These are phyloP conservation scores for Erodium chrysanthum DNA, from an alignment of 441 rosid genomes.

Conservation along the genomic window DNA sequence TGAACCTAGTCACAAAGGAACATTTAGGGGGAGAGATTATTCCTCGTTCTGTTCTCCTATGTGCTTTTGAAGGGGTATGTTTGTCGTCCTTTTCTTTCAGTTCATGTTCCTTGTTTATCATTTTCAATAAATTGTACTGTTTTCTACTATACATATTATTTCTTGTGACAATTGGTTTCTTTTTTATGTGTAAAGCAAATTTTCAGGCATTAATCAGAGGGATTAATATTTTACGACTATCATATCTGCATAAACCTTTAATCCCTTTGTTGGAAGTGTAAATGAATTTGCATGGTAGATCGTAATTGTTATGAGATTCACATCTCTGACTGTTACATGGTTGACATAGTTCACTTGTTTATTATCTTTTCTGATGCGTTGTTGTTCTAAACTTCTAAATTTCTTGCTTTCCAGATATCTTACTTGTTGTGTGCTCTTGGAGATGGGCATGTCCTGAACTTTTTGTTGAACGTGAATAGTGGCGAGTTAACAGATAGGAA, in stretches of 20 bases:
- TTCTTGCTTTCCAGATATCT: neutral
- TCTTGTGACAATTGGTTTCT: neutral
- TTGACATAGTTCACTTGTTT: neutral
- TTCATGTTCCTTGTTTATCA: neutral
- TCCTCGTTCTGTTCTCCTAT: constrained; percentile 88
- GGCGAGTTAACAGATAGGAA: constrained; percentile 84
- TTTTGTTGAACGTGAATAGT: constrained; percentile 58
- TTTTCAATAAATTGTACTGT: neutral
- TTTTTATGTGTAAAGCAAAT: neutral
- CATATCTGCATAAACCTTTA: neutral
- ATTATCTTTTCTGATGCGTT: neutral
- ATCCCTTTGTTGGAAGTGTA: neutral
- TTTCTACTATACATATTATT: neutral
- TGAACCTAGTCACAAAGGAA: constrained; percentile 80
- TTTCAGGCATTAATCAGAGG: neutral
- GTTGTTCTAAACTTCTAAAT: neutral
- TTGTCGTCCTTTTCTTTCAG: neutral
- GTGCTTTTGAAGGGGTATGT: constrained; percentile 61
- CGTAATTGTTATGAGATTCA: neutral
- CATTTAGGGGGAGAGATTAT: constrained; percentile 93
- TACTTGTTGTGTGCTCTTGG: constrained; percentile 97
- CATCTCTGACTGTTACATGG: neutral
- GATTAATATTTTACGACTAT: neutral
- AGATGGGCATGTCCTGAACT: constrained; percentile 91
- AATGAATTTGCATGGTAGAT: neutral